Conservation (phyloP, 164 flowering plant species). For the Kingdonia uniflora region DNA sequence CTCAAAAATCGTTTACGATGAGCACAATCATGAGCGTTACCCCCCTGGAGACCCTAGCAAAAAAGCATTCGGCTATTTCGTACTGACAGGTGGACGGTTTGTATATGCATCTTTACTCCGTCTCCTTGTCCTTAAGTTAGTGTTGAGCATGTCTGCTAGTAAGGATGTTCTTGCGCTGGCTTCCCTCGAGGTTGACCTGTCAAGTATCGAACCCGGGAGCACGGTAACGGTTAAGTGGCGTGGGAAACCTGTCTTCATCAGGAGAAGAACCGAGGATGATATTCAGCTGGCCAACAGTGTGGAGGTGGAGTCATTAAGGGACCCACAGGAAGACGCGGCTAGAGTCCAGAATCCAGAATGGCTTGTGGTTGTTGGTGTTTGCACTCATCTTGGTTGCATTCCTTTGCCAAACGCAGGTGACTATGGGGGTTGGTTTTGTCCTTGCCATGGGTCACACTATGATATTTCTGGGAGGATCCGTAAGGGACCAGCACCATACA, state of each 20-base stretch:
- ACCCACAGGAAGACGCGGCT: constrained; percentile 22
- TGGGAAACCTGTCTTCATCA: constrained; percentile 35
- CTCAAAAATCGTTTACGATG: constrained; percentile 24
- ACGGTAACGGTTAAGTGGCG: constrained; percentile 38
- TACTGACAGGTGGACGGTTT: constrained; percentile 31
- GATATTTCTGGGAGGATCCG: constrained; percentile 36
- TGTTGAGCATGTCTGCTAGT: constrained; percentile 34
- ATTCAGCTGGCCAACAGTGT: constrained; percentile 28
- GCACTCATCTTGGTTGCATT: constrained; percentile 36
- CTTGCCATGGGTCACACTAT: constrained; percentile 37
- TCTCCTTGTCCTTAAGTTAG: constrained; percentile 28
- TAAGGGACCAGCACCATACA: constrained; percentile 32
- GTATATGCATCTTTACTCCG: constrained; percentile 31
- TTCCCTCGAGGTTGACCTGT: constrained; percentile 31
- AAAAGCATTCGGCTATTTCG: constrained; percentile 32
- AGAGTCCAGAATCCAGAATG: constrained; percentile 31
- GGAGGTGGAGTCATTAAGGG: constrained; percentile 19
- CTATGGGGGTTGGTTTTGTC: constrained; percentile 38
- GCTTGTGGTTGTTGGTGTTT: constrained; percentile 30
- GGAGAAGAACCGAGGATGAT: constrained; percentile 30
- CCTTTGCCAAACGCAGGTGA: constrained; percentile 37
- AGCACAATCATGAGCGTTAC: constrained; percentile 29
- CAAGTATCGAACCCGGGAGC: constrained; percentile 29
- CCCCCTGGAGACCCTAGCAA: constrained; percentile 41
- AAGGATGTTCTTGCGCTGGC: constrained; percentile 35